phyloP scores from a whole-genome alignment of 164 flowering plant genomes.

The Piper longum region DNA sequence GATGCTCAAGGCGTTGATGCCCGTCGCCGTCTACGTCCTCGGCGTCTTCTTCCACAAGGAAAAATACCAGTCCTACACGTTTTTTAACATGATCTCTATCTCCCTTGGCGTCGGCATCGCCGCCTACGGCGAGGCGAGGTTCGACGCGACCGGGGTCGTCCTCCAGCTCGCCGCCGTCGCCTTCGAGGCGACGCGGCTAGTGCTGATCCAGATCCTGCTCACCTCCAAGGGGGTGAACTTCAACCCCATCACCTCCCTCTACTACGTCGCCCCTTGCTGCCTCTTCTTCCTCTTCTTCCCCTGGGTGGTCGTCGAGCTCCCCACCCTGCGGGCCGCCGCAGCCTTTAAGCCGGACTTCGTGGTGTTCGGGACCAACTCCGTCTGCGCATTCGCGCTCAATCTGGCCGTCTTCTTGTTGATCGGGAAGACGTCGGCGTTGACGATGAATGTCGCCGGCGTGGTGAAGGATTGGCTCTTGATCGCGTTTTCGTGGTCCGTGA shows the following conservation, averaged over 20 bases:
- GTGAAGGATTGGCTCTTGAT: constrained; percentile 40
- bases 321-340: constrained; percentile 16
- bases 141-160: constrained; percentile 25
- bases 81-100: constrained; percentile 32
- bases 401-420: constrained; percentile 29
- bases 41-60: constrained; percentile 23
- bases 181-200: constrained; percentile 35
- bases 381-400: constrained; percentile 33
- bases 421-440: constrained; percentile 33
- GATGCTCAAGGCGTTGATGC: constrained; percentile 43
- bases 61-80: constrained; percentile 14
- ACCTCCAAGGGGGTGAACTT: constrained; percentile 26
- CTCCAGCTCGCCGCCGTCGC: constrained; percentile 32
- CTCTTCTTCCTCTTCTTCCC: constrained; percentile 25
- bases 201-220: constrained; percentile 32
- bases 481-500: constrained; percentile 38
- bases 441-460: constrained; percentile 42
- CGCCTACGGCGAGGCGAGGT: constrained; percentile 37
- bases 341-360: constrained; percentile 21
- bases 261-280: constrained; percentile 40
- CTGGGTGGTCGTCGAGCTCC: constrained; percentile 28
- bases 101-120: constrained; percentile 36
- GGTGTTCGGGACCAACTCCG: constrained; percentile 29
- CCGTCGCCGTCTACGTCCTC: constrained; percentile 39
- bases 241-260: constrained; percentile 31